Conservation (phyloP, 2,329 filamentous ascomycete genomes). For the Fusarium sp. region DNA sequence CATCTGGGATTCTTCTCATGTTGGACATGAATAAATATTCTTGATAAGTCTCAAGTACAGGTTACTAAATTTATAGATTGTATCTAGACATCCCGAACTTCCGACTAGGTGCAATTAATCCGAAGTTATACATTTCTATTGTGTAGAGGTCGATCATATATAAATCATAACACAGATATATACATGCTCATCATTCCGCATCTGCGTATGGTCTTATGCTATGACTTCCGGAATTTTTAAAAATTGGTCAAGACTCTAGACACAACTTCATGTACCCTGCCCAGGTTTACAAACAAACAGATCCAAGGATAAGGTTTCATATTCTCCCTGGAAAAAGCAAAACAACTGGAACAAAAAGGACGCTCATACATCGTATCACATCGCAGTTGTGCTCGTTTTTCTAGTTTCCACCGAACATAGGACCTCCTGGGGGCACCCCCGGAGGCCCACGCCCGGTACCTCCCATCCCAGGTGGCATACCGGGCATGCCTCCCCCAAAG, state of each 20-base stretch:
- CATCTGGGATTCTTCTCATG: background rate
- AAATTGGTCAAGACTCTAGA: background rate
- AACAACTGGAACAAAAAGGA: slow-evolving; percentile 1
- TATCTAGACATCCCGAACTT: background rate
- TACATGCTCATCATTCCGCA: background rate
- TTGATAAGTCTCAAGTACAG: background rate
- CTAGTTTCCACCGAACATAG: slow-evolving; percentile 49
- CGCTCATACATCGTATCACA: slow-evolving; percentile 11
- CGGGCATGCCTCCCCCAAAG: slow-evolving; percentile 44
- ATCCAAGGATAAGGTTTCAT: background rate
- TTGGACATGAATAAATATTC: background rate
- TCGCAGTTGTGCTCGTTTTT: slow-evolving; percentile 23
- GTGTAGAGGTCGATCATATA: background rate
- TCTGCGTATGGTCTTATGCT: background rate
- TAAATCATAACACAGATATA: background rate
- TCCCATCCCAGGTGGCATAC: slow-evolving; percentile 40
- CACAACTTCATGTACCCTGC: background rate
- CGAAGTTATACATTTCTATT: background rate
- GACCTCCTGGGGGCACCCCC: slow-evolving; percentile 41
- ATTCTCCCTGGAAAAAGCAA: slow-evolving; percentile 2
- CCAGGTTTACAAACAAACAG: background rate
- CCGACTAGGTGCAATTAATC: background rate
- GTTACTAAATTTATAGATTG: background rate
- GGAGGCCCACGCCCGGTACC: slow-evolving; percentile 35
- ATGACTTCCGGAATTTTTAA: background rate